A percentile compares a stretch with the other conserved stretches of the same genome.
These are phyloP conservation scores for Podosphaera aphanis DNA, from an alignment of 2,329 filamentous ascomycete genomes.

Conservation along the genomic window DNA sequence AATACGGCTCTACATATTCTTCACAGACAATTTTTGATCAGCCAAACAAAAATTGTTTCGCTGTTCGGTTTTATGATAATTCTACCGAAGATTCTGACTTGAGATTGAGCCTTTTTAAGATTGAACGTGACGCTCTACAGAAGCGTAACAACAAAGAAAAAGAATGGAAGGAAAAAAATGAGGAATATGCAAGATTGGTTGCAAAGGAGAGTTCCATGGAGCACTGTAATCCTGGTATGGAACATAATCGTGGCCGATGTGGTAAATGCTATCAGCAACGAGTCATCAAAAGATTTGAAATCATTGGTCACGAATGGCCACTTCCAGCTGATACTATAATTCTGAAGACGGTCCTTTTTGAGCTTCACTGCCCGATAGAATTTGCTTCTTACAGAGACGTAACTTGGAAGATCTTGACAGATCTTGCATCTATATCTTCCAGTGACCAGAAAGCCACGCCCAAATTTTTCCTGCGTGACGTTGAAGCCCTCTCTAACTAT, in stretches of 20 bases:
- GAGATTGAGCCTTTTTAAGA: slow-evolving; percentile 8
- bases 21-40: slow-evolving; percentile 24
- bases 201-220: slow-evolving; percentile 14
- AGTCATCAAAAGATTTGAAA: slow-evolving; percentile 19
- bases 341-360: slow-evolving; percentile 25
- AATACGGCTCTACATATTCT: slow-evolving; percentile 5
- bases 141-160: slow-evolving; percentile 17
- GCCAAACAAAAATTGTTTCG: slow-evolving; percentile 18
- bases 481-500: background rate
- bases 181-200: slow-evolving; percentile 18
- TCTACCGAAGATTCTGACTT: background rate
- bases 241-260: slow-evolving; percentile 19
- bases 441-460: background rate
- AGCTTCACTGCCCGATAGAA: slow-evolving; percentile 22
- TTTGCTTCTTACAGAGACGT: slow-evolving; percentile 26
- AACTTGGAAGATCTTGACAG: slow-evolving; percentile 24
- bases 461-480: background rate
- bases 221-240: slow-evolving; percentile 14
- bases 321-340: slow-evolving; percentile 19
- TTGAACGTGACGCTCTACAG: slow-evolving; percentile 17
- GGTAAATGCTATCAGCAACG: slow-evolving; percentile 20
- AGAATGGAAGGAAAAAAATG: slow-evolving; percentile 4
- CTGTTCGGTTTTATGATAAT: slow-evolving; percentile 3
- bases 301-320: slow-evolving; percentile 25
- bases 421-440: slow-evolving; percentile 8